phyloP scores from a whole-genome alignment of 371 early-diverging fungal genomes.

The Lichtheimia ramosa region DNA sequence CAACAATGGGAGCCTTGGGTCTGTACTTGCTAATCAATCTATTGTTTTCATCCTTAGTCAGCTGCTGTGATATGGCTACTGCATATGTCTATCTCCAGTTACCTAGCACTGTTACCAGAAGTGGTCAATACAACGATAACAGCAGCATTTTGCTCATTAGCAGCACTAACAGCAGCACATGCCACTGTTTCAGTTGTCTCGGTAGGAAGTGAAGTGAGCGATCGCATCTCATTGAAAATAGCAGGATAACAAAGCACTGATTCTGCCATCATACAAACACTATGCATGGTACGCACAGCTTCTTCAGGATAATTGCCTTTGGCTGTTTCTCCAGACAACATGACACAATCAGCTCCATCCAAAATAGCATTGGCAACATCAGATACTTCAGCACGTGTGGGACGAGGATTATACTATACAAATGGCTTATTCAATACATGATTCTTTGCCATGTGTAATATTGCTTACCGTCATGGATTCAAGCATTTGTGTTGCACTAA shows the following conservation, averaged over 20 bases:
- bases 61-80: too few species aligned
- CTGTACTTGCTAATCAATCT: constrained; percentile 89
- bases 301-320: constrained; percentile 87
- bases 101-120: constrained; percentile 85
- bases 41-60: too few species aligned
- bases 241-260: constrained; percentile 76
- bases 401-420: constrained; percentile 80
- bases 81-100: too few species aligned
- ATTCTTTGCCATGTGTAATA: background rate
- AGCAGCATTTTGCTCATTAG: constrained; percentile 84
- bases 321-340: constrained; percentile 99
- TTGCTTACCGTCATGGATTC: constrained; percentile 91
- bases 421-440: background rate
- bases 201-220: constrained; percentile 72
- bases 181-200: constrained; percentile 92
- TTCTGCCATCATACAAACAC: constrained; percentile 76
- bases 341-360: constrained; percentile 97
- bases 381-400: constrained; percentile 97
- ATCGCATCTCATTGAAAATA: constrained; percentile 79
- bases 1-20: constrained; percentile 88
- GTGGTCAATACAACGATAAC: constrained; percentile 86
- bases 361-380: constrained; percentile 98
- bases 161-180: constrained; percentile 89
- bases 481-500: constrained; percentile 97
- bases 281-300: constrained; percentile 75